Evolutionary conservation across 2,329 filamentous ascomycete species (phyloP), one percentile per base, ranked within the genome.

Genomic region (Fusarium longipes): DNA sequence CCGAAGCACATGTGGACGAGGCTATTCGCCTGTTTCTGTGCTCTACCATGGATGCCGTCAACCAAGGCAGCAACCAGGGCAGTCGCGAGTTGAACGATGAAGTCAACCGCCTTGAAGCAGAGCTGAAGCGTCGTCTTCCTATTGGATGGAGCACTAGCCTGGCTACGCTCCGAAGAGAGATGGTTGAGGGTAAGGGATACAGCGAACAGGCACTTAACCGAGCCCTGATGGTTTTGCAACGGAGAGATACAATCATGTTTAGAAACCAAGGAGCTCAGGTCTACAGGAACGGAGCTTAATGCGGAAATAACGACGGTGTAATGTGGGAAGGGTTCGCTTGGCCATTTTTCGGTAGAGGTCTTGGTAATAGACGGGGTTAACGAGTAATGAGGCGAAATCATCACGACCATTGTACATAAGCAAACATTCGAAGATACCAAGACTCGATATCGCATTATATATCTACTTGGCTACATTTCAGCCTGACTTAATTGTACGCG

Each of bases 31-130:
- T 99, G 17, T 99, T 99, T 89, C 83, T 99, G 29, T 96, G 94
- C 68, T 94, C 91, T 5, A 99, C 96, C 57, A 98, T 99, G 96
- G 95, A 99, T 75, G 96, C 96, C 9, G 93, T 98, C 57, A 95
- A 93, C 61, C 93, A 97, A 74, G 95, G 94, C 62, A 90, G 91
- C 70, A 92, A 90, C 67, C 88, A 92, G 71, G 93, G 92, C 35
- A 93, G 90, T 74, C 91, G 93, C 65, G 95, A 98, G 79, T 83
- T 98, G 56, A 95, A 96, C 79, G 93, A 97, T 49, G 96, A 98
- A 77, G 92, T 93, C 8, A 85, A 86, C 69, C 93, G 93, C 72
- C 87, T 98, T 7, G 96, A 98, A 80, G 89, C 93, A 17, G 96
- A 98, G 82, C 83, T 99, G 50, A 90, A 93, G 80, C 87, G 93